phyloP scores from a whole-genome alignment of 768 basidiomycete species.

The Serendipita sp. region DNA sequence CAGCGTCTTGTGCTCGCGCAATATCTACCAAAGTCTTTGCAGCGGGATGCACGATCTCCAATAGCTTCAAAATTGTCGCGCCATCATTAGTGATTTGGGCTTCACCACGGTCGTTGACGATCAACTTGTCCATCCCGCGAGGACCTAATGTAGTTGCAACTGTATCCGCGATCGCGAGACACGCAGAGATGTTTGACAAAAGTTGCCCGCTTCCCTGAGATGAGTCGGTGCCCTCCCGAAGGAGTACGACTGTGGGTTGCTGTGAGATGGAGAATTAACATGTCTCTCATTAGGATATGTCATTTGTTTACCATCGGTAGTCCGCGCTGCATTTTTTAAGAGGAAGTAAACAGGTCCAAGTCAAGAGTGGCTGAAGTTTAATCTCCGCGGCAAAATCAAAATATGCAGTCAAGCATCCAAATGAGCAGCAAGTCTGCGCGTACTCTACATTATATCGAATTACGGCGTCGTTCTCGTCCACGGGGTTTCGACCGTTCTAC shows the following conservation, averaged over 20 bases:
- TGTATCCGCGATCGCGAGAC: slow-evolving; percentile 83
- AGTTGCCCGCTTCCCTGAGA: slow-evolving; percentile 89
- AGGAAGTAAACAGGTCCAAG: neutral
- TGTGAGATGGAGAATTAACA: slow-evolving; percentile 22
- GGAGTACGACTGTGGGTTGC: slow-evolving; percentile 97
- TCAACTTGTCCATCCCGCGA: slow-evolving; percentile 97
- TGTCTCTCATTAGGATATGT: neutral
- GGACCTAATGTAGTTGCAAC: slow-evolving; percentile 93
- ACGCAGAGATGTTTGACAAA: slow-evolving; percentile 91
- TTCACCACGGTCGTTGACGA: slow-evolving; percentile 83
- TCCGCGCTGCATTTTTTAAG: slow-evolving; percentile 62
- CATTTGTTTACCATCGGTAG: slow-evolving; percentile 48
- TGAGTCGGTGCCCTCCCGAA: slow-evolving; percentile 90
- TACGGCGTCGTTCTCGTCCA: neutral
- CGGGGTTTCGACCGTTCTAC: neutral
- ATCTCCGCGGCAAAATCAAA: no score
- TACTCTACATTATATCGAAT: neutral
- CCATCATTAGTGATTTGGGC: slow-evolving; percentile 99
- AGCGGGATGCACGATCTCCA: slow-evolving; percentile 96
- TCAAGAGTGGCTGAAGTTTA: neutral
- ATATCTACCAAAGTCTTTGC: slow-evolving; percentile 97
- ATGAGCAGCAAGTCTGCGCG: neutral
- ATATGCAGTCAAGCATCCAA: no score
- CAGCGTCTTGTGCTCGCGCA: slow-evolving; percentile 93
- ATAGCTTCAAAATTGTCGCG: slow-evolving; percentile 91